Conservation (phyloP, 805 yeast species). For the Cephaloascus albidus region DNA sequence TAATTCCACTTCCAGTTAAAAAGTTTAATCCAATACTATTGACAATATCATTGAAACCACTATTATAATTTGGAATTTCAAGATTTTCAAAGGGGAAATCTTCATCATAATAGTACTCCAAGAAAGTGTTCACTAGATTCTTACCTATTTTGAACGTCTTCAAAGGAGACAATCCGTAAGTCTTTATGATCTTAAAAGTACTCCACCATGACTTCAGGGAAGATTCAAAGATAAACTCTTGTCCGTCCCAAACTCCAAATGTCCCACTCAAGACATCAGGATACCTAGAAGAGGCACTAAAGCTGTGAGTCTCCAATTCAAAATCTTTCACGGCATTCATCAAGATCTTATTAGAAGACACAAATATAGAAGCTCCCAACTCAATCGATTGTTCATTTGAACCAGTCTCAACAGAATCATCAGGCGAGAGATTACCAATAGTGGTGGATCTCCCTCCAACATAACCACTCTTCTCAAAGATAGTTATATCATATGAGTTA, state of each 20-base stretch:
- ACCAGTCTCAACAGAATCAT: constrained; percentile 13
- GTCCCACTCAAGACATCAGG: constrained; percentile 3
- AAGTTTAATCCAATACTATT: constrained; percentile 12
- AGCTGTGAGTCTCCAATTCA: constrained; percentile 12
- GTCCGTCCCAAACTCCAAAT: constrained; percentile 29
- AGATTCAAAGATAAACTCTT: constrained; percentile 2
- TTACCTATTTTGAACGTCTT: constrained; percentile 9
- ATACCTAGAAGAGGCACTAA: constrained; percentile 6
- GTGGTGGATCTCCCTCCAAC: constrained; percentile 39
- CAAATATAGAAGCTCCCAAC: constrained; percentile 37
- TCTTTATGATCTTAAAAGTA: constrained; percentile 9
- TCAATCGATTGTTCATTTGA: constrained; percentile 15
- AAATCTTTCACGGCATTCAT: constrained; percentile 24
- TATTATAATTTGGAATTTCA: constrained; percentile 6
- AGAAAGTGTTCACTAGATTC: constrained; percentile 15
- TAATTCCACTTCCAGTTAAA: constrained; percentile 12
- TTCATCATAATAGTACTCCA: constrained; percentile 15
- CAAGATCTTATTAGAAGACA: constrained; percentile 26
- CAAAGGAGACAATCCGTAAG: constrained; percentile 16
- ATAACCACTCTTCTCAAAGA: constrained; percentile 27
- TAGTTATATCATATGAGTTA: constrained; percentile 22
- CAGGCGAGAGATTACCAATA: constrained; percentile 10
- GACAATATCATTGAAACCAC: constrained; percentile 16
- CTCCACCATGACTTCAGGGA: constrained; percentile 2
- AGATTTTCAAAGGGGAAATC: constrained; percentile 27